phyloP scores from a whole-genome alignment of 2,329 filamentous ascomycete species.

The Fusarium torreyae region DNA sequence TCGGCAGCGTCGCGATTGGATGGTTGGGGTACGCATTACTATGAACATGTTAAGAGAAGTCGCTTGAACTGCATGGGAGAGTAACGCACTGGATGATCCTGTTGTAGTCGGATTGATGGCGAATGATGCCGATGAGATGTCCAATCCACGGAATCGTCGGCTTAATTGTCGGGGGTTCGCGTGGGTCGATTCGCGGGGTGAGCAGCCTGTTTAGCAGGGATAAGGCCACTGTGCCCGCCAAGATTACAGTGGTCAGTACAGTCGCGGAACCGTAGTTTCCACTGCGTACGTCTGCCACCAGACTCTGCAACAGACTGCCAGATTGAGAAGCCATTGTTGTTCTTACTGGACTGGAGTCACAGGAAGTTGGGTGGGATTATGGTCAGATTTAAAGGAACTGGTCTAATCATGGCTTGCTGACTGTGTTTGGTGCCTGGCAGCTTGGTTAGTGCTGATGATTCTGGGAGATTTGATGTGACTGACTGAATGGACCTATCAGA shows the following conservation, averaged over 20 bases:
- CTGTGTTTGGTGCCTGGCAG: neutral
- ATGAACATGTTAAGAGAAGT: neutral
- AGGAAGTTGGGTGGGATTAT: neutral
- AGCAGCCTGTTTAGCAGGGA: constrained; percentile 38
- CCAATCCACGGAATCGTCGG: constrained; percentile 61
- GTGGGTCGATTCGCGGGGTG: constrained; percentile 48
- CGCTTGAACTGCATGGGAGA: neutral
- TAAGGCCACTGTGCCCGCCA: constrained; percentile 25
- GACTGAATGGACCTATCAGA: too few relatives aligned
- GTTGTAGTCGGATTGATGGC: constrained; percentile 56
- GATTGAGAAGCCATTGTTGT: constrained; percentile 1
- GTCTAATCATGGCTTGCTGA: neutral
- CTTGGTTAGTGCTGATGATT: constrained; percentile 10
- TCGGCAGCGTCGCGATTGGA: constrained; percentile 61
- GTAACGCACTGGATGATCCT: constrained; percentile 55
- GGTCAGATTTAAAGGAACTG: neutral
- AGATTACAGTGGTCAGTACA: constrained; percentile 13
- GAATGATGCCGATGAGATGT: constrained; percentile 61
- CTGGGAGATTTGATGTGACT: too few relatives aligned
- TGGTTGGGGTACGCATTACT: constrained; percentile 48
- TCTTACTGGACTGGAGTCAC: neutral
- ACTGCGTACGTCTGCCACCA: constrained; percentile 16
- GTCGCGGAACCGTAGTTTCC: constrained; percentile 58
- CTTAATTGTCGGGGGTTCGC: constrained; percentile 61
- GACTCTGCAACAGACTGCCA: neutral